Conservation (phyloP, 768 basidiomycete genomes). For the Serendipita sp. region DNA sequence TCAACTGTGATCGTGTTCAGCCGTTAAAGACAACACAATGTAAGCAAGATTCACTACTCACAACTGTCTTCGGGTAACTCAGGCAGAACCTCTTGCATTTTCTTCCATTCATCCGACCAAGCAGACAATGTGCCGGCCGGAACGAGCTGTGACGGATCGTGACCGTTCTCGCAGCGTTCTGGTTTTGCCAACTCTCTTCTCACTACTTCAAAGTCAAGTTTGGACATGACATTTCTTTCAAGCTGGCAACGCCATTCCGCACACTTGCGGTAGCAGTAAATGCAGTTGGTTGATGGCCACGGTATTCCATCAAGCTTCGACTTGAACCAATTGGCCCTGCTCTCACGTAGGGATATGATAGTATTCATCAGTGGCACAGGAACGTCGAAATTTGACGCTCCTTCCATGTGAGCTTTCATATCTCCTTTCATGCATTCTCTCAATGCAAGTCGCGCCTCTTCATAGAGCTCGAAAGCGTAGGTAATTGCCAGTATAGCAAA, state of each 20-base stretch:
- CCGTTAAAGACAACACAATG: not conserved
- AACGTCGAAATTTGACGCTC: not conserved
- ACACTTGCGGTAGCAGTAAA: not conserved
- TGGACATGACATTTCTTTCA: not conserved
- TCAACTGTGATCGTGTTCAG: not conserved
- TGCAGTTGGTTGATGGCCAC: not conserved
- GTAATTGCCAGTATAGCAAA: not conserved
- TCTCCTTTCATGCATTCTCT: not conserved
- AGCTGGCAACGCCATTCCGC: not conserved
- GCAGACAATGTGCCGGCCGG: not conserved
- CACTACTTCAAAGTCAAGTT: not conserved
- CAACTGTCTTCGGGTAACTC: not conserved
- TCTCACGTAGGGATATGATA: not conserved
- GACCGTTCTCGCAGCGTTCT: not conserved
- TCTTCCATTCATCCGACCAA: not conserved
- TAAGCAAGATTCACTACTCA: too few relatives aligned
- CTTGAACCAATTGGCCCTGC: not conserved
- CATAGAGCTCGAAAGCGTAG: not conserved
- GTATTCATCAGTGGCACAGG: not conserved
- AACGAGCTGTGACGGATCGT: not conserved
- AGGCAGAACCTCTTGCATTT: not conserved
- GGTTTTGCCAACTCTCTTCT: not conserved
- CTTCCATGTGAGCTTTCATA: not conserved
- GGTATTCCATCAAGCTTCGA: not conserved
- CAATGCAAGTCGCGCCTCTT: not conserved